Percentiles rank a stretch among this genome's conserved stretches.
Conservation (phyloP, 1,139 yeast species). For the Candida sp. region DNA sequence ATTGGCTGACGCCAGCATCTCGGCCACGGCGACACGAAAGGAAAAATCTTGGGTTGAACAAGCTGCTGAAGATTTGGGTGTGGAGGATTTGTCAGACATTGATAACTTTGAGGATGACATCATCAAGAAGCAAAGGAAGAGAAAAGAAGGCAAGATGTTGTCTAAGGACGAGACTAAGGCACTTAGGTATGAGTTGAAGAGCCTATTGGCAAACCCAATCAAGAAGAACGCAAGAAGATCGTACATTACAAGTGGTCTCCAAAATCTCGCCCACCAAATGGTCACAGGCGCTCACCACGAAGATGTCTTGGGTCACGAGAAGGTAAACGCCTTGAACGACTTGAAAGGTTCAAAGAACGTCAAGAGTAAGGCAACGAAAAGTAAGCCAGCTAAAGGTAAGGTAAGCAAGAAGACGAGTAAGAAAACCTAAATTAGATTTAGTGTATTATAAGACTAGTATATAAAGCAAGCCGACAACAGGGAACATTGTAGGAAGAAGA, state of each 20-base stretch:
- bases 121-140: conserved; percentile 63
- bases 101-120: conserved; percentile 67
- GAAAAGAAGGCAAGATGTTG: conserved; percentile 60
- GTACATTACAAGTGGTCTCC: conserved; percentile 85
- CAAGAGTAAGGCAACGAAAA: conserved; percentile 19
- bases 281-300: conserved; percentile 74
- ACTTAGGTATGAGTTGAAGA: conserved; percentile 59
- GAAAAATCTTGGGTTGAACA: conserved; percentile 83
- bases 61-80: conserved; percentile 94
- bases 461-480: conserved; percentile 1
- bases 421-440: conserved; percentile 2
- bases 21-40: conserved; percentile 63
- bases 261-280: conserved; percentile 84
- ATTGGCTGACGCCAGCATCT: conserved; percentile 73
- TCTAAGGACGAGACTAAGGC: conserved; percentile 52
- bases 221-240: conserved; percentile 72
- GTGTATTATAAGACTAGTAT: too few relatives aligned
- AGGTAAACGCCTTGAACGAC: conserved; percentile 72
- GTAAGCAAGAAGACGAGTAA: not conserved
- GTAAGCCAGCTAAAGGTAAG: conserved; percentile 18
- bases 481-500: too few relatives aligned
- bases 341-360: conserved; percentile 41
- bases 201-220: conserved; percentile 60
- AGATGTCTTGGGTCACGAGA: conserved; percentile 71
- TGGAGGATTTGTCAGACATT: conserved; percentile 69